A percentile compares a stretch with the other conserved stretches of the same genome.
phyloP scores from a whole-genome alignment of 1,284 basidiomycete species.

The Cutaneotrichosporon mucoides region DNA sequence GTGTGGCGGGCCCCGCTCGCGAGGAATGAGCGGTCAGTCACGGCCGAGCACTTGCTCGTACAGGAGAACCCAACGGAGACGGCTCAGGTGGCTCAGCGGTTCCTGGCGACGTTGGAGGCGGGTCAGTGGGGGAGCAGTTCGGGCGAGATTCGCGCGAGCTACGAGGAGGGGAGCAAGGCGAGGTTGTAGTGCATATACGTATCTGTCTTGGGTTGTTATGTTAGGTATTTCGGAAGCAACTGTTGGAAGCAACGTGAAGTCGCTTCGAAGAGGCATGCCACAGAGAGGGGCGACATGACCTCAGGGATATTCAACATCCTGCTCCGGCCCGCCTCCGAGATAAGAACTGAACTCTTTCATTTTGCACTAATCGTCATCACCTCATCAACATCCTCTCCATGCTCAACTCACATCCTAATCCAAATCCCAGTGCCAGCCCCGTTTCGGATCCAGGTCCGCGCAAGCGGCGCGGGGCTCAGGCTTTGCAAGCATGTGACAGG shows the following conservation, averaged over 20 bases:
- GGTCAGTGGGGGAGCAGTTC: slow-evolving; percentile 6
- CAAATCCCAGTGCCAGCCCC: too few relatives aligned
- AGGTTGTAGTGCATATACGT: not conserved
- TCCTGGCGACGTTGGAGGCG: slow-evolving; percentile 21
- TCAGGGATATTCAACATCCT: too few relatives aligned
- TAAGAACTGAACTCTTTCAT: too few relatives aligned
- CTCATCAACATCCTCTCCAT: too few relatives aligned
- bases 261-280: too few relatives aligned
- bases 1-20: slow-evolving; percentile 31
- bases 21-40: slow-evolving; percentile 31
- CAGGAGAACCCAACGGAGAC: slow-evolving; percentile 38
- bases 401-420: too few relatives aligned
- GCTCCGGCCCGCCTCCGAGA: too few relatives aligned
- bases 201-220: too few relatives aligned
- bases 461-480: not conserved
- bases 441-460: not conserved
- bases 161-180: not conserved
- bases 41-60: slow-evolving; percentile 34
- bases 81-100: slow-evolving; percentile 29
- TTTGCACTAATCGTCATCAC: too few relatives aligned
- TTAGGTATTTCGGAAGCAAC: too few relatives aligned
- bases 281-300: too few relatives aligned
- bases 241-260: too few relatives aligned
- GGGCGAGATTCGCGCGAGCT: not conserved
- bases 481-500: slow-evolving; percentile 29